These are phyloP conservation scores for Kuraishia hungarica DNA, from an alignment of 805 yeast genomes.

Conservation along the genomic window DNA sequence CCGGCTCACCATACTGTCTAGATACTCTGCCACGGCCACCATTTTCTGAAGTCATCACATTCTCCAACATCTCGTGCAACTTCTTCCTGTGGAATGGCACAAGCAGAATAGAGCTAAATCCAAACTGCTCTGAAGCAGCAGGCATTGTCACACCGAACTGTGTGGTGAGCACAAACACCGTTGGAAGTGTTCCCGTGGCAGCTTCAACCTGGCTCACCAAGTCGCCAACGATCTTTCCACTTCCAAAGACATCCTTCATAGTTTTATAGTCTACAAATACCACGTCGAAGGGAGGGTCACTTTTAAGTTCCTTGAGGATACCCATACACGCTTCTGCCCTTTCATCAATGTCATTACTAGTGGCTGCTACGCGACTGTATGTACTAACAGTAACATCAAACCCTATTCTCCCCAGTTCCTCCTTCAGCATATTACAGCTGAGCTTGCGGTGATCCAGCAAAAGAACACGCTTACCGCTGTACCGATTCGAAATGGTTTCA, in stretches of 20 bases:
- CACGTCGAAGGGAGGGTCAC: neutral
- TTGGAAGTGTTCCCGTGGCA: neutral
- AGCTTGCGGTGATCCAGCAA: slow-evolving; percentile 10
- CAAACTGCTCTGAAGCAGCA: neutral
- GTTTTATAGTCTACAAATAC: slow-evolving; percentile 2
- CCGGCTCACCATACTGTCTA: neutral
- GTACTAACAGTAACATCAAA: slow-evolving; percentile 14
- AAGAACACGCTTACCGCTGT: neutral
- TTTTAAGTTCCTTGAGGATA: neutral
- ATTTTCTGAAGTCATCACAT: neutral
- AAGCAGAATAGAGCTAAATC: slow-evolving; percentile 8
- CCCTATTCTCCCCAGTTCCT: slow-evolving; percentile 26
- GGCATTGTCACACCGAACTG: slow-evolving; percentile 10
- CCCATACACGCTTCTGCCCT: neutral
- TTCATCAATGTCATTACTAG: slow-evolving; percentile 11
- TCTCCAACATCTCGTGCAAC: slow-evolving; percentile 10
- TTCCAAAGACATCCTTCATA: neutral
- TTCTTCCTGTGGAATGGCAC: slow-evolving; percentile 12
- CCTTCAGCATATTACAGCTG: slow-evolving; percentile 23
- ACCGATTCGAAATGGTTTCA: slow-evolving; percentile 4
- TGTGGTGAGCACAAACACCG: slow-evolving; percentile 6
- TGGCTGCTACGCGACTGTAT: slow-evolving; percentile 2
- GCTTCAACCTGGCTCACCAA: neutral
- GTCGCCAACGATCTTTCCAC: neutral
- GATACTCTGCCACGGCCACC: neutral